Conservation (phyloP, 2,329 filamentous ascomycete genomes). For the Cryphonectria nitschkei region DNA sequence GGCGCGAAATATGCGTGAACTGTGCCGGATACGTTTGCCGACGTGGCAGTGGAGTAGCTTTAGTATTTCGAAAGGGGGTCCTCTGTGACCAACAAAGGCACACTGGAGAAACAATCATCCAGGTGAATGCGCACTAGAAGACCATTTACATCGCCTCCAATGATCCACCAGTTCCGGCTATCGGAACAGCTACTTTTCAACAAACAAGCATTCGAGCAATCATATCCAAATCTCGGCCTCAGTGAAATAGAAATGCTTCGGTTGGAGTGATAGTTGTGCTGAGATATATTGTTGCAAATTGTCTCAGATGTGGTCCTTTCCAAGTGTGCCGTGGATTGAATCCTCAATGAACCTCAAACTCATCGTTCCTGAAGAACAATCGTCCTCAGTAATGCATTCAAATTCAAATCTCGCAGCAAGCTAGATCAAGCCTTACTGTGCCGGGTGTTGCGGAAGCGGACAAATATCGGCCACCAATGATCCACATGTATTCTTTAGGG, state of each 20-base stretch:
- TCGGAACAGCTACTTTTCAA: not conserved
- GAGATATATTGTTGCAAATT: not conserved
- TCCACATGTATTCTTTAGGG: conserved; percentile 33
- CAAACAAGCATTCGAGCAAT: not conserved
- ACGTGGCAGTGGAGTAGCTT: conserved; percentile 3
- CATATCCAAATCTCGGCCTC: not conserved
- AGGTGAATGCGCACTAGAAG: not conserved
- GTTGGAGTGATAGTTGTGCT: too few relatives aligned
- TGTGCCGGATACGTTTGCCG: not conserved
- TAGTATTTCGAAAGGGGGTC: not conserved
- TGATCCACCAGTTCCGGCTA: not conserved
- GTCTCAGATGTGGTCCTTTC: too few relatives aligned
- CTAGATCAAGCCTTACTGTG: too few relatives aligned
- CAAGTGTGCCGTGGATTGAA: not conserved
- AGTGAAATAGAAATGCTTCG: not conserved
- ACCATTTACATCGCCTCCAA: conserved; percentile 44
- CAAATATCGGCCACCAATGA: conserved; percentile 51
- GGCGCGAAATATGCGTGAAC: not conserved
- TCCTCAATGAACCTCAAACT: not conserved
- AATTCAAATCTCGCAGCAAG: too few relatives aligned
- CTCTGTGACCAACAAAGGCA: not conserved
- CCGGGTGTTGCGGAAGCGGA: conserved; percentile 47
- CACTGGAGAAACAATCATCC: not conserved
- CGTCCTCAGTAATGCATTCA: too few relatives aligned
- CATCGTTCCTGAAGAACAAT: too few relatives aligned